Base-by-base conservation (phyloP, 371 early-diverging fungal species). In the Mucor velutinosus region DNA sequence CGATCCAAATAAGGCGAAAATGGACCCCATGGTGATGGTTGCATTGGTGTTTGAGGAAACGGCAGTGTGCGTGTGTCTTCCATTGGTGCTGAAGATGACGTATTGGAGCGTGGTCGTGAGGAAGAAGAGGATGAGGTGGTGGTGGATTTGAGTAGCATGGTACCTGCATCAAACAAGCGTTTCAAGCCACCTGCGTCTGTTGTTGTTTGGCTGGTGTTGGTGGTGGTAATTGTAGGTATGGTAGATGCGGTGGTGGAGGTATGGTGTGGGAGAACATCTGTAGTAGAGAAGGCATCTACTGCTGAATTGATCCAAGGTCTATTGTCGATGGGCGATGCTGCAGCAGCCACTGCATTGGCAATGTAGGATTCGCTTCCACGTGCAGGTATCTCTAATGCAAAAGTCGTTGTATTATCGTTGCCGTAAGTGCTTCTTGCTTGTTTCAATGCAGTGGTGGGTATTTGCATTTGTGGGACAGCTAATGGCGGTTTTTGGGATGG, bases 391-490 rank as follows among this genome's bases (percentile, higher is more conserved):
- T 83, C 83, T 19, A 83, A 59, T 43, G 81, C 79, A 65, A 73
- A 73, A 2, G 62, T 67, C 0, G 78, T 71, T 3, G 84, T 76
- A 72, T 81, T 69, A 8, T 71, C 76, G 53, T 75, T 75, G 7
- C 84, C 84, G 64, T 83, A 83, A 1, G 56, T 33, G 27, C 72
- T 70, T 12, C 64, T 62, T 2, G 76, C 61, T 33, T 78, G 75
- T 23, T 78, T 79, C 2, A 83, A 64, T 23, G 80, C 81, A 1
- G 78, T 69, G 1, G 81, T 79, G 2, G 81, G 80, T 29, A 83
- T 83, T 62, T 79, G 81, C 80, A 83, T 78, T 29, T 76, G 73
- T 7, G 84, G 84, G 8, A 75, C 79, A 30, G 76, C 79, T 1
- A 76, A 43, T 4, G 81, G 81, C 7, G 81, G 75, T 21, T 74